These are phyloP conservation scores for Penicillium hesseltinei DNA, from an alignment of 2,329 filamentous ascomycete species.

Conservation along the genomic window DNA sequence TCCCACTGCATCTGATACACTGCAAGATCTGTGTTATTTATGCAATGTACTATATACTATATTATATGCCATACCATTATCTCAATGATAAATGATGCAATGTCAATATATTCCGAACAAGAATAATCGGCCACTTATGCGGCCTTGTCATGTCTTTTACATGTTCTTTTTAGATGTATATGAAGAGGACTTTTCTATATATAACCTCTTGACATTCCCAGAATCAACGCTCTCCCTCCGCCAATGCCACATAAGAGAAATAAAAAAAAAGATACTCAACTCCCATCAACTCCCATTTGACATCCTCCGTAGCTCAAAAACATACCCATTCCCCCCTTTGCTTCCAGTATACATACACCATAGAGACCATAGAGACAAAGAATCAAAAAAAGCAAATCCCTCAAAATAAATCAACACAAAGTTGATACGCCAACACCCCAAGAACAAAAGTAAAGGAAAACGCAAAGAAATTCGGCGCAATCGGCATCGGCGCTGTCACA, in stretches of 20 bases:
- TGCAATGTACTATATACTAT: conserved; percentile 12
- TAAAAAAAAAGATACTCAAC: background rate
- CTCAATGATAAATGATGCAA: conserved; percentile 10
- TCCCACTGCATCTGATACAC: background rate
- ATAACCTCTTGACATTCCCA: background rate
- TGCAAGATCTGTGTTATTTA: background rate
- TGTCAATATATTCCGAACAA: conserved; percentile 5
- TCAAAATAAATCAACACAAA: background rate
- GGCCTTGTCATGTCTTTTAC: too few relatives aligned
- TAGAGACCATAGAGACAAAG: background rate
- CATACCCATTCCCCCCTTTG: background rate
- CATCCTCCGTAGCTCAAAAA: background rate
- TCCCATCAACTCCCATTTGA: too few relatives aligned
- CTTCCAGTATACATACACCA: background rate
- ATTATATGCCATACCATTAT: conserved; percentile 5
- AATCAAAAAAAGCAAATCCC: background rate
- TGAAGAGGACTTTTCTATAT: too few relatives aligned
- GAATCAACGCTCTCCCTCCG: background rate
- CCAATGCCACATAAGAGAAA: background rate
- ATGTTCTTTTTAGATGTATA: too few relatives aligned
- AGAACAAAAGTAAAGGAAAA: conserved; percentile 1
- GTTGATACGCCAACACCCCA: background rate
- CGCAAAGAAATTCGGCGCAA: background rate
- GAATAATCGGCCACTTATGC: too few relatives aligned
- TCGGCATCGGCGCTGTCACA: background rate